phyloP scores from a whole-genome alignment of 2,329 filamentous ascomycete genomes.

The Verticillium zaregamsianum region DNA sequence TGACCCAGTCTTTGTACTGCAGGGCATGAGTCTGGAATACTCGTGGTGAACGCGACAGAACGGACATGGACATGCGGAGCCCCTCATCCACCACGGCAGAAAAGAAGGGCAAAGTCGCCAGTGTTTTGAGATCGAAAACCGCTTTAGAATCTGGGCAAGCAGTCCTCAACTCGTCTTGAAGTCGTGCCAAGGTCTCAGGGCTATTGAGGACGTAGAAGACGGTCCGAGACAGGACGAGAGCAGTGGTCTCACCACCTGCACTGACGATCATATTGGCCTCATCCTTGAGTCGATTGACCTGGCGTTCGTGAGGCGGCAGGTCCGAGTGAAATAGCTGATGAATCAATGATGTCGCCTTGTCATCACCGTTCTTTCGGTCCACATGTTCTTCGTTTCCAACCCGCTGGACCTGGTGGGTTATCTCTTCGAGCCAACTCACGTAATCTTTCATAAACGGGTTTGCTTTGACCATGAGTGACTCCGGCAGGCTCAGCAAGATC shows the following conservation, averaged over 20 bases:
- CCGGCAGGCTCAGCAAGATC: conserved; percentile 15
- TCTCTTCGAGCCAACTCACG: neutral
- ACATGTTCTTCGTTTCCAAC: neutral
- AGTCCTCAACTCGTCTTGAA: conserved; percentile 30
- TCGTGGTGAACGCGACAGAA: conserved; percentile 29
- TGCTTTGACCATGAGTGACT: neutral
- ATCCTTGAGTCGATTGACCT: conserved; percentile 26
- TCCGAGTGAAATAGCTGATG: neutral
- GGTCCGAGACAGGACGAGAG: conserved; percentile 27
- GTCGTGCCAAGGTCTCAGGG: conserved; percentile 21
- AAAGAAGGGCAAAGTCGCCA: conserved; percentile 38
- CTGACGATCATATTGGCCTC: conserved; percentile 43
- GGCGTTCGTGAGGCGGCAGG: conserved; percentile 29
- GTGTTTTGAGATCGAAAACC: conserved; percentile 19
- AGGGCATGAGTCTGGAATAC: conserved; percentile 24
- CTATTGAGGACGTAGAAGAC: conserved; percentile 30
- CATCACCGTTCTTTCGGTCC: neutral
- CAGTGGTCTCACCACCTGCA: conserved; percentile 50
- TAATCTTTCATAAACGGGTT: neutral
- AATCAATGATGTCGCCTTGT: neutral
- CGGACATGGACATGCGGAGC: neutral
- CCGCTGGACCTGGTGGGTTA: neutral
- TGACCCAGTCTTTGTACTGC: conserved; percentile 21
- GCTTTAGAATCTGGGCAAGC: conserved; percentile 26
- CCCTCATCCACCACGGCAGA: conserved; percentile 45